These are phyloP conservation scores for Eucalyptus paniculata DNA, from an alignment of 345 rosid species.

Conservation along the genomic window DNA sequence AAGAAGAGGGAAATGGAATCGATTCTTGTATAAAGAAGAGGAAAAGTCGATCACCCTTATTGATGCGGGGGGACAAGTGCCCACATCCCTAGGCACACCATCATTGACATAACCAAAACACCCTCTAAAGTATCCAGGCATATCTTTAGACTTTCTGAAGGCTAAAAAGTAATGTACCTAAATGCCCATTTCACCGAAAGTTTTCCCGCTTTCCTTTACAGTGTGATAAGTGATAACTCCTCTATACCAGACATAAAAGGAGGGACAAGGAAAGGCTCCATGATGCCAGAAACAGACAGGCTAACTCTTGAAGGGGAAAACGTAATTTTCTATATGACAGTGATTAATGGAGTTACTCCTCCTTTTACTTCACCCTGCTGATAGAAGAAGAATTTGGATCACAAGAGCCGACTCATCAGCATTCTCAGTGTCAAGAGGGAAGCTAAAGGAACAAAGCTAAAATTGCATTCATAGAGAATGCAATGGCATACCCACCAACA, in stretches of 20 bases:
- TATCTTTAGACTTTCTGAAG: background rate
- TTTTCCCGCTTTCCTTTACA: background rate
- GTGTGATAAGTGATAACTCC: background rate
- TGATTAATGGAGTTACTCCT: background rate
- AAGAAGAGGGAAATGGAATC: constrained; percentile 3
- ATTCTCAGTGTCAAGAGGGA: background rate
- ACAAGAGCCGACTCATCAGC: background rate
- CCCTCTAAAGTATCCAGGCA: background rate
- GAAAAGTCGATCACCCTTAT: background rate
- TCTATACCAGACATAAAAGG: background rate
- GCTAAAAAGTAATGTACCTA: background rate
- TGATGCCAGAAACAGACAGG: background rate
- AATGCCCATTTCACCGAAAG: background rate
- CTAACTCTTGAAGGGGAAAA: background rate
- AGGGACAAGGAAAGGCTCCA: background rate
- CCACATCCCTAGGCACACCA: background rate
- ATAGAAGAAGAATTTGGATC: background rate
- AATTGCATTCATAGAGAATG: background rate
- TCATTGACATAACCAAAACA: background rate
- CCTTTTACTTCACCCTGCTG: background rate
- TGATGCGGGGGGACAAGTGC: background rate
- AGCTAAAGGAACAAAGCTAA: background rate
- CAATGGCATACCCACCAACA: background rate
- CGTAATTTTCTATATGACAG: background rate
- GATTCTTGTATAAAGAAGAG: constrained; percentile 1